Conservation (phyloP, 1,284 basidiomycete species). For the Cutaneotrichosporon cutaneum region DNA sequence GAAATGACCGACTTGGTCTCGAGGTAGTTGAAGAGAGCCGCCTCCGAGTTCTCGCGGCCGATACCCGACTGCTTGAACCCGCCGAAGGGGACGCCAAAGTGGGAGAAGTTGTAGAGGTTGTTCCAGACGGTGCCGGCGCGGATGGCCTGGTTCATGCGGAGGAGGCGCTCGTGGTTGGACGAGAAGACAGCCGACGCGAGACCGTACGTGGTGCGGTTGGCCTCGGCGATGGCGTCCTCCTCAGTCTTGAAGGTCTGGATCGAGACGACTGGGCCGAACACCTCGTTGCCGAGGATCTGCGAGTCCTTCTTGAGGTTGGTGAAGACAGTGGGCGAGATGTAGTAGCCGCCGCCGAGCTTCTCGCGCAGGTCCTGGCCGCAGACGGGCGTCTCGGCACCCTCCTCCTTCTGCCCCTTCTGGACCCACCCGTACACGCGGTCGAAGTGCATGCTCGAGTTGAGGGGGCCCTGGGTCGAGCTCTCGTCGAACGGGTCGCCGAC, state of each 20-base stretch:
- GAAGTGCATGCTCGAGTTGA: conserved; percentile 79
- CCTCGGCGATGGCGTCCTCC: conserved; percentile 61
- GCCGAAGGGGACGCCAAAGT: conserved; percentile 18
- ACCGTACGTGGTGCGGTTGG: conserved; percentile 82
- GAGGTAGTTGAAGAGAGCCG: conserved; percentile 20
- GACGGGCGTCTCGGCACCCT: conserved; percentile 76
- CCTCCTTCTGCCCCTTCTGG: conserved; percentile 75
- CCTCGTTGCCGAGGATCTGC: conserved; percentile 49
- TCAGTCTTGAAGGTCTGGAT: conserved; percentile 53
- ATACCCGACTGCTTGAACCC: conserved; percentile 34
- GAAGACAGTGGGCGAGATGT: conserved; percentile 47
- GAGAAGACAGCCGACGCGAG: conserved; percentile 85
- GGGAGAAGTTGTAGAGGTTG: conserved; percentile 23
- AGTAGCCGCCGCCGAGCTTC: conserved; percentile 30
- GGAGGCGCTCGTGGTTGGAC: conserved; percentile 77
- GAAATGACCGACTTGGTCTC: conserved; percentile 52
- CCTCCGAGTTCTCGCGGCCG: conserved; percentile 22
- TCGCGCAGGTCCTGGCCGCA: conserved; percentile 62
- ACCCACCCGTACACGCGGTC: conserved; percentile 89
- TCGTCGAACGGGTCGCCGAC: conserved; percentile 74
- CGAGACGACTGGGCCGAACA: conserved; percentile 56
- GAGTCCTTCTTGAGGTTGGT: conserved; percentile 41
- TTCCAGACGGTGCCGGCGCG: conserved; percentile 70
- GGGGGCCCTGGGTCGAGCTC: conserved; percentile 69
- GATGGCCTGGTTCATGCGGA: conserved; percentile 74